Base-by-base conservation (phyloP, 495 filamentous ascomycete genomes). In the Penicillium pulvis region DNA sequence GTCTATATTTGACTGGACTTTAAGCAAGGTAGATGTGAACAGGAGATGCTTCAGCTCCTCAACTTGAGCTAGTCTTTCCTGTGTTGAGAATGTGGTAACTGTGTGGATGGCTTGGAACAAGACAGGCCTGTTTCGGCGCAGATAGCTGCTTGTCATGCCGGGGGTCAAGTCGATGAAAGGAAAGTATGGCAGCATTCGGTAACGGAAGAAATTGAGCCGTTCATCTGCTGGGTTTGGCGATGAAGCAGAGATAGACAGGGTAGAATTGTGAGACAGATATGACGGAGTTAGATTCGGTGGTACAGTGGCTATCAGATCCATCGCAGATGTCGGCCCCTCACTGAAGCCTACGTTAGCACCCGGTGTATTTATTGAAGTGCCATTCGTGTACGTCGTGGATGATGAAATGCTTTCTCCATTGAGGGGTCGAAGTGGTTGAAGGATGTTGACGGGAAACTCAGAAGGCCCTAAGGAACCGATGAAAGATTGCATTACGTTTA, bases 111-210 rank as follows among this genome's bases (percentile, higher is more conserved):
- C 64, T 41, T 72, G 62, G 3, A 66, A 39, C 6, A 72, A 44
- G 20, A 67, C 53, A 0, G 69, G 69, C 20, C 67, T 47, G 31
- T 67, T 51, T 47, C 61, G 62, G 26, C 60, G 62, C 19, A 72
- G 60, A 53, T 70, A 61, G 57, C 54, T 50, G 55, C 44, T 55
- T 35, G 62, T 65, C 52, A 63, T 62, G 9, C 56, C 52, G 16
- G 68, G 61, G 33, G 62, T 39, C 24, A 70, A 30, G 53, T 66
- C 8, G 42, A 82, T 63, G 45, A 83, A 82, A 12, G 79, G 74
- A 31, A 81, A 72, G 39, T 53, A 67, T 11, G 66, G 68, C 12
- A 79, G 63, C 72, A 79, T 77, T 11, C 70, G 57, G 2, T 66
- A 54, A 36, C 73, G 73, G 60, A 80, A 84, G 23, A 66, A 63